phyloP scores from a whole-genome alignment of 2,329 filamentous ascomycete genomes.

The Epichloe sibirici region DNA sequence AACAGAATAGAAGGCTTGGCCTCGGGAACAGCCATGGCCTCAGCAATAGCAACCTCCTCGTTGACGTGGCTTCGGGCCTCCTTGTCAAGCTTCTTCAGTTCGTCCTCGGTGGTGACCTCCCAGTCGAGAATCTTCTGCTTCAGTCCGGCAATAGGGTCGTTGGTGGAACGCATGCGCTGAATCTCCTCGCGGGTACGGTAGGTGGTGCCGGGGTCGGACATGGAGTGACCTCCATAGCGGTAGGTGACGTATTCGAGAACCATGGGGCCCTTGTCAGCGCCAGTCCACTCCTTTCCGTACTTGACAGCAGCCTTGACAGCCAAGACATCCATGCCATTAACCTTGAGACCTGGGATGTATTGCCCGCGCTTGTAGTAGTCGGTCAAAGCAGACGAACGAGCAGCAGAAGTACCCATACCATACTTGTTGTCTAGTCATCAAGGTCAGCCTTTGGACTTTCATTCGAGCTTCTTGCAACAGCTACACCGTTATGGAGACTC shows the following conservation, averaged over 20 bases:
- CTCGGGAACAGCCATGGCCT: constrained; percentile 76
- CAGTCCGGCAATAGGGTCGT: constrained; percentile 94
- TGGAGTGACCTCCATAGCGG: constrained; percentile 98
- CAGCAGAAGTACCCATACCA: constrained; percentile 95
- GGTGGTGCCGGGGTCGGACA: constrained; percentile 98
- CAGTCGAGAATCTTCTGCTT: constrained; percentile 98
- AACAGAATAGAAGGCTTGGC: constrained; percentile 71
- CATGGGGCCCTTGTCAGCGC: constrained; percentile 75
- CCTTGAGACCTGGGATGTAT: constrained; percentile 98
- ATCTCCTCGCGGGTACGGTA: constrained; percentile 99
- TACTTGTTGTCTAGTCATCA: constrained; percentile 85
- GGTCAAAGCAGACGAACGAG: constrained; percentile 86
- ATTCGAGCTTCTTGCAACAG: too few relatives aligned
- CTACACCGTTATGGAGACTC: constrained; percentile 28
- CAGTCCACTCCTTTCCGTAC: constrained; percentile 83
- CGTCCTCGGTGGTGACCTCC: constrained; percentile 81
- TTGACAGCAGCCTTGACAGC: constrained; percentile 93
- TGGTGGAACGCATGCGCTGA: constrained; percentile 97
- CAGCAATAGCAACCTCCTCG: constrained; percentile 78
- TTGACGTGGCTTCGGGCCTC: constrained; percentile 76
- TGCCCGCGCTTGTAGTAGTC: constrained; percentile 99
- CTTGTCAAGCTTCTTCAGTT: constrained; percentile 95
- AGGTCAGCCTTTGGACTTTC: not conserved
- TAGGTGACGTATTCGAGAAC: constrained; percentile 99
- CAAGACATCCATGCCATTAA: constrained; percentile 98